phyloP scores from a whole-genome alignment of 1,284 basidiomycete species.

The Apiotrichum akiyoshidainum region DNA sequence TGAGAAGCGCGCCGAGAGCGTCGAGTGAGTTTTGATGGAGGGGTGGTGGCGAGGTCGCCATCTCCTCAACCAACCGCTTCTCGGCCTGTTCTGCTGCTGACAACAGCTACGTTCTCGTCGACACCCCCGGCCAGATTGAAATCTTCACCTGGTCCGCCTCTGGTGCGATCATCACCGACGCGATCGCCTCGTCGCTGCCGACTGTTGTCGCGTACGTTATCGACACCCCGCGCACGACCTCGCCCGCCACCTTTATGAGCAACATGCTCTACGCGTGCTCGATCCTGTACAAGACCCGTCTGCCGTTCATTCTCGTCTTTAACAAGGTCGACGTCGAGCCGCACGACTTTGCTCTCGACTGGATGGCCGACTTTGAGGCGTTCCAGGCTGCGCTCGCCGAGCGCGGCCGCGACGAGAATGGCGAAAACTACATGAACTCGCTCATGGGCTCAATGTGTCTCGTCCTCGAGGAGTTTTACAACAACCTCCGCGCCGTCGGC shows the following conservation, averaged over 20 bases:
- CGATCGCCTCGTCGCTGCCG: constrained; percentile 88
- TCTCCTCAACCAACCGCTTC: too few species aligned
- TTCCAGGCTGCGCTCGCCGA: constrained; percentile 61
- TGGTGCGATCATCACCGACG: constrained; percentile 96
- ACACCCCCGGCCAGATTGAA: constrained; percentile 99
- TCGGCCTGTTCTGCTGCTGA: too few species aligned
- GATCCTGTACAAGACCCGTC: constrained; percentile 96
- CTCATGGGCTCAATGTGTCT: constrained; percentile 99
- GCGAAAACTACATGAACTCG: constrained; percentile 97
- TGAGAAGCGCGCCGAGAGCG: constrained; percentile 80
- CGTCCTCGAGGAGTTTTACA: constrained; percentile 98
- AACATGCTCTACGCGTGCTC: constrained; percentile 99
- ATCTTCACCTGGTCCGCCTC: constrained; percentile 99
- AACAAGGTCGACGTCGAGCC: constrained; percentile 91
- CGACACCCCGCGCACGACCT: constrained; percentile 90
- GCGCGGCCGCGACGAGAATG: constrained; percentile 67
- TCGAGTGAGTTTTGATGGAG: constrained; percentile 65
- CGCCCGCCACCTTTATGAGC: constrained; percentile 98
- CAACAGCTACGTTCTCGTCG: constrained; percentile 81
- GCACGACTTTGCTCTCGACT: constrained; percentile 88
- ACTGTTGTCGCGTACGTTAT: constrained; percentile 96
- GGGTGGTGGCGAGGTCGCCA: not conserved
- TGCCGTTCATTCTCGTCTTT: constrained; percentile 97
- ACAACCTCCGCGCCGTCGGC: constrained; percentile 89
- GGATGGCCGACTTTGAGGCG: constrained; percentile 96